A percentile compares a stretch with the other conserved stretches of the same genome.
phyloP scores from a whole-genome alignment of 495 filamentous ascomycete genomes.

The Xylaria sp. region DNA sequence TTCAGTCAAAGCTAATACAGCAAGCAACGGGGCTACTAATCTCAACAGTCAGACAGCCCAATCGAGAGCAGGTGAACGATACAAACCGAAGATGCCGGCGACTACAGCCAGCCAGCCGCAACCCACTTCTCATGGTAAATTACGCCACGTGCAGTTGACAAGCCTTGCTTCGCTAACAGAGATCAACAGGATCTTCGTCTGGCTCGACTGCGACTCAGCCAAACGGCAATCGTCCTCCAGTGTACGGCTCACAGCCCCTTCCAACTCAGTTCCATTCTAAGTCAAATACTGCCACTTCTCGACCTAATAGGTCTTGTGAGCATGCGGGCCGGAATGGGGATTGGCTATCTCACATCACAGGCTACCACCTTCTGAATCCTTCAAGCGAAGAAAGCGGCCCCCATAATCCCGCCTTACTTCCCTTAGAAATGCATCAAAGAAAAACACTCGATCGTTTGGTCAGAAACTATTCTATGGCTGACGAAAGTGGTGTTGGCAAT shows the following conservation, averaged over 20 bases:
- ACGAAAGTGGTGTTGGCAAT: background rate
- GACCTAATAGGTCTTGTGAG: background rate
- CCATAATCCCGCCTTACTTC: conserved; percentile 28
- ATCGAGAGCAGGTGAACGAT: conserved; percentile 40
- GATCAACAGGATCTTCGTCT: conserved; percentile 3
- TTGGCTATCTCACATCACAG: background rate
- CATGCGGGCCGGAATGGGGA: no score
- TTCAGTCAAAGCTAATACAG: conserved; percentile 20
- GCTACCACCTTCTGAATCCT: conserved; percentile 18
- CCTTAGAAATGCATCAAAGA: conserved; percentile 43
- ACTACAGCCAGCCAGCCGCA: conserved; percentile 13
- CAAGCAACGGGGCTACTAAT: conserved; percentile 7
- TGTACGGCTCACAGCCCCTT: conserved; percentile 43
- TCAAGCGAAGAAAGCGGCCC: conserved; percentile 34
- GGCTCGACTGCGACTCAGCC: conserved; percentile 21
- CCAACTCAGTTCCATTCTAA: background rate
- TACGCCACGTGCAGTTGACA: background rate
- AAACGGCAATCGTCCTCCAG: conserved; percentile 39
- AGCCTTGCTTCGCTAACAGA: conserved; percentile 4
- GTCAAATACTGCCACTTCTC: conserved; percentile 3
- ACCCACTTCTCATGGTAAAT: conserved; percentile 30
- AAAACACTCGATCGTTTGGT: conserved; percentile 39
- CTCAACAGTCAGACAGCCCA: background rate
- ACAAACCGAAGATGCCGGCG: conserved; percentile 33
- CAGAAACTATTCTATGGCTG: conserved; percentile 3